These are phyloP conservation scores for Geotrichum aggregatum DNA, from an alignment of 1,139 yeast species.

Conservation along the genomic window DNA sequence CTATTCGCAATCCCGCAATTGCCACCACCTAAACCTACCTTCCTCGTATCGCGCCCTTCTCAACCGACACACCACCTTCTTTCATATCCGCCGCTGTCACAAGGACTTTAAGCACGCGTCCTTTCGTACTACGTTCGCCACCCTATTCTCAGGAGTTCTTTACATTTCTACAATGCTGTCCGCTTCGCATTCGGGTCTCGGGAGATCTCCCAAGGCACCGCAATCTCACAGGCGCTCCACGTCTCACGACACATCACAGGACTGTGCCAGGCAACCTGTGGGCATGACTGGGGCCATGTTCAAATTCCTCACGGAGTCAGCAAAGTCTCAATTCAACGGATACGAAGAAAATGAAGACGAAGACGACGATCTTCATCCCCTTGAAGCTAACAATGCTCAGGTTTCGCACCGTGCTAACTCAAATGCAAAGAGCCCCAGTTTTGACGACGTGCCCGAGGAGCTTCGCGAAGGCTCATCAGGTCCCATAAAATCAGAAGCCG, in stretches of 20 bases:
- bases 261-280: conserved; percentile 15
- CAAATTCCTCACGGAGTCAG: conserved; percentile 16
- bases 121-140: neutral
- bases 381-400: conserved; percentile 9
- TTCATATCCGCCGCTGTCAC: neutral
- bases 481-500: neutral
- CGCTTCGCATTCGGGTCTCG: neutral
- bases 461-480: conserved; percentile 7
- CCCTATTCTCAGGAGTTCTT: neutral
- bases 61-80: neutral
- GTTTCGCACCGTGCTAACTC: conserved; percentile 3
- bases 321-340: conserved; percentile 11
- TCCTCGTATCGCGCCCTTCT: neutral
- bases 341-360: conserved; percentile 24
- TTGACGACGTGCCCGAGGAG: neutral
- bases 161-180: neutral
- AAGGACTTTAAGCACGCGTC: conserved; percentile 1
- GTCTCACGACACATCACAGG: conserved; percentile 17
- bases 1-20: neutral
- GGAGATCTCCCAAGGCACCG: neutral
- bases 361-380: conserved; percentile 16
- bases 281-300: conserved; percentile 10
- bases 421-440: neutral
- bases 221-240: conserved; percentile 6
- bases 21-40: neutral